A percentile compares a stretch with the other conserved stretches of the same genome.
phyloP scores from a whole-genome alignment of 2,329 filamentous ascomycete species.

The Amauroascus niger region DNA sequence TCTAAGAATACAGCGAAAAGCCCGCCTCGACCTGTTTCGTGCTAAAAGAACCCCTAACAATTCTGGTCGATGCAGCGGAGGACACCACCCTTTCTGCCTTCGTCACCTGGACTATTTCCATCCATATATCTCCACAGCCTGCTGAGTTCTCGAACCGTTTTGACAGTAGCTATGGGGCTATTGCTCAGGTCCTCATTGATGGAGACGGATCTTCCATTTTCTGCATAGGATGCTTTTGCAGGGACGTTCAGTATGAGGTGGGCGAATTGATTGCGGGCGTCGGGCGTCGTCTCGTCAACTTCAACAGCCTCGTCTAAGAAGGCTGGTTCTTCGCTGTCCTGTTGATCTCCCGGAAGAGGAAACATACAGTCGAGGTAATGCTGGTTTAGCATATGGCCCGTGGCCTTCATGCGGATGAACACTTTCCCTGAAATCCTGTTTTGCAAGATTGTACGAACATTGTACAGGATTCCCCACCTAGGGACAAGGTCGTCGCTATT shows the following conservation, averaged over 20 bases:
- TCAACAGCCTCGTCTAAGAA: conserved; percentile 16
- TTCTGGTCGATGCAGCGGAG: too few species aligned
- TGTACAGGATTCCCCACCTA: conserved; percentile 63
- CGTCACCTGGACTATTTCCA: conserved; percentile 23
- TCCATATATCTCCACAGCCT: conserved; percentile 18
- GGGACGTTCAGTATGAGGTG: not conserved
- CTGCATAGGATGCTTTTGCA: not conserved
- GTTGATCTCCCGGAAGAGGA: conserved; percentile 20
- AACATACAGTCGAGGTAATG: conserved; percentile 40
- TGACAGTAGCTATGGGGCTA: conserved; percentile 1
- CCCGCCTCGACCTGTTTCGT: too few species aligned
- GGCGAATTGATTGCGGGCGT: conserved; percentile 4
- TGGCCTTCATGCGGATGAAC: conserved; percentile 35
- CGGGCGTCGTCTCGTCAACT: conserved; percentile 7
- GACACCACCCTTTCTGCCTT: not conserved
- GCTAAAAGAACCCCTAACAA: too few species aligned
- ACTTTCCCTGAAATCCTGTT: conserved; percentile 43
- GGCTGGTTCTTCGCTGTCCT: not conserved
- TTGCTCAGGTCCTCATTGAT: not conserved
- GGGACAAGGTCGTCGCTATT: conserved; percentile 66
- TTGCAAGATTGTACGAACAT: conserved; percentile 43
- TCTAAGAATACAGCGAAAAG: too few species aligned
- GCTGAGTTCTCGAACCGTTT: conserved; percentile 17
- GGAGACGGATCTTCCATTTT: not conserved
- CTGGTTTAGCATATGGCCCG: conserved; percentile 38